phyloP scores from a whole-genome alignment of 306 rosid genomes.

The Sindora glabra region DNA sequence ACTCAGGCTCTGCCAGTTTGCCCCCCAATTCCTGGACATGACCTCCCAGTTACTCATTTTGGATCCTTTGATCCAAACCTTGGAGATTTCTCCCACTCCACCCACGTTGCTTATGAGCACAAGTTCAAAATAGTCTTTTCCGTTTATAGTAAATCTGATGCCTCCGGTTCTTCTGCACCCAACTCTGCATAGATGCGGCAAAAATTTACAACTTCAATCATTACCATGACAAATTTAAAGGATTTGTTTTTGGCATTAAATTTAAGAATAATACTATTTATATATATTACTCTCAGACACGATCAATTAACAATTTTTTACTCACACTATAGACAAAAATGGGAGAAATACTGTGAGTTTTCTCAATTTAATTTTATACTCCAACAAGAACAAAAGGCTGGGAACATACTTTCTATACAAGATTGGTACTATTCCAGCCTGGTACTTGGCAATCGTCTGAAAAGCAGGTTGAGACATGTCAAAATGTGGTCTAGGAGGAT shows the following conservation, averaged over 20 bases:
- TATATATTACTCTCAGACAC: no score
- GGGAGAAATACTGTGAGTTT: no score
- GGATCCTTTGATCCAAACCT: constrained; percentile 52
- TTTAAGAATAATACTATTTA: no score
- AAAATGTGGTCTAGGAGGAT: constrained; percentile 57
- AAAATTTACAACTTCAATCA: no score
- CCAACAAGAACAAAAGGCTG: no score
- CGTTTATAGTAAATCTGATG: constrained; percentile 43
- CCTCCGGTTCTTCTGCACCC: constrained; percentile 46
- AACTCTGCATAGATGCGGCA: no score
- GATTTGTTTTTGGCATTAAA: no score
- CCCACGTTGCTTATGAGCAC: constrained; percentile 52
- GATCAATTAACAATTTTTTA: no score
- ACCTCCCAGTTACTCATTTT: constrained; percentile 36
- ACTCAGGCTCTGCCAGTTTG: constrained; percentile 47
- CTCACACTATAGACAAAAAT: no score
- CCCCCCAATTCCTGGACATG: constrained; percentile 57
- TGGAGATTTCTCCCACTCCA: constrained; percentile 40
- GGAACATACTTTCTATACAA: constrained; percentile 29
- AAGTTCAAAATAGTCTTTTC: constrained; percentile 35
- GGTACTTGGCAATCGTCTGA: constrained; percentile 40
- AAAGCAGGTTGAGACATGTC: constrained; percentile 66
- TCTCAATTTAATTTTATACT: no score
- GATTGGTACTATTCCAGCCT: constrained; percentile 54
- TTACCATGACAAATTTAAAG: no score